A percentile compares a stretch with the other conserved stretches of the same genome.
phyloP scores from a whole-genome alignment of 2,329 filamentous ascomycete genomes.

The Xylariales sp. region DNA sequence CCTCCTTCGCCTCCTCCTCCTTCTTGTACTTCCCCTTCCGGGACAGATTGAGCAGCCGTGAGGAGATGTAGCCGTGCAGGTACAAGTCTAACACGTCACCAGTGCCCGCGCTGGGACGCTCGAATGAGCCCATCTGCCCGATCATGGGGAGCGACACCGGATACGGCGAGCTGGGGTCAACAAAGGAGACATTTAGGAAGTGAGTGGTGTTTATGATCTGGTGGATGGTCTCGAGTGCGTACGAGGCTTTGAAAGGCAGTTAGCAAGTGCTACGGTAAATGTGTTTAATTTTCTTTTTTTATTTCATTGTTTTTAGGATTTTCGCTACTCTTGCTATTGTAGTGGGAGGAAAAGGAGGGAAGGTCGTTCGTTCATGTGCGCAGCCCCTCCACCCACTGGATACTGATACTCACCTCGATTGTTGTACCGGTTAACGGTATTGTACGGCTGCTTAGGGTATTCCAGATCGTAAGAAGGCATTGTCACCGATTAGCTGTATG shows the following conservation, averaged over 20 bases:
- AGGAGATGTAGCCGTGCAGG: constrained; percentile 79
- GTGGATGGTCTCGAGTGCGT: constrained; percentile 71
- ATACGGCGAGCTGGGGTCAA: constrained; percentile 59
- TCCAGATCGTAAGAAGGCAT: constrained; percentile 43
- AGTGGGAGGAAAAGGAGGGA: no score
- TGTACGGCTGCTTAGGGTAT: constrained; percentile 60
- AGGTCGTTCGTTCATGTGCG: no score
- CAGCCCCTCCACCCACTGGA: no score
- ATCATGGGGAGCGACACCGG: constrained; percentile 82
- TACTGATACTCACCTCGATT: constrained; percentile 48
- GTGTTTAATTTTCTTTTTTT: no score
- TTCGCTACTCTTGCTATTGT: no score
- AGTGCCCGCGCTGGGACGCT: constrained; percentile 52
- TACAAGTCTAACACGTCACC: constrained; percentile 70
- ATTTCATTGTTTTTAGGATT: no score
- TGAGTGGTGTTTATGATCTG: constrained; percentile 68
- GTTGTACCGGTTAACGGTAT: constrained; percentile 64
- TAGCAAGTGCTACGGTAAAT: no score
- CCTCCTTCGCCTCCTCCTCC: constrained; percentile 7
- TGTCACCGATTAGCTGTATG: no score
- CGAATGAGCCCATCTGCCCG: constrained; percentile 73
- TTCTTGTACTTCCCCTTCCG: constrained; percentile 19
- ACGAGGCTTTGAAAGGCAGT: no score
- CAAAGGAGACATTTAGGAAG: constrained; percentile 78
- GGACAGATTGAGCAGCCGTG: constrained; percentile 68